phyloP scores from a whole-genome alignment of 306 rosid species.

The Cucurbita maxima region DNA sequence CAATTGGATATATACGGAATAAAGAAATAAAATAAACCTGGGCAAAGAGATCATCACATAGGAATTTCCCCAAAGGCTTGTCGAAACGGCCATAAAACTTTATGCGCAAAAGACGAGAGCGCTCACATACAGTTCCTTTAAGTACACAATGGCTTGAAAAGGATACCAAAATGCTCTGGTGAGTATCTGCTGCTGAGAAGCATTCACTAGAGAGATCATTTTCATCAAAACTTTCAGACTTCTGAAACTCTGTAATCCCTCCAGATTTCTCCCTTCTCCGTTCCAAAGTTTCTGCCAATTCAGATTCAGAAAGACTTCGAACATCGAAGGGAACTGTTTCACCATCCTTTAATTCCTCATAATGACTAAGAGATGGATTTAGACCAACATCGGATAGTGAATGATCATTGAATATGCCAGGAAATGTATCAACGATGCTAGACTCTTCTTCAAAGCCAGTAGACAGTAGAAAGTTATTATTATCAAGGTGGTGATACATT shows the following conservation, averaged over 20 bases:
- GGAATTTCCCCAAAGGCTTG: conserved; percentile 95
- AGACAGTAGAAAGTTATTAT: conserved; percentile 19
- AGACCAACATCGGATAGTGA: conserved; percentile 19
- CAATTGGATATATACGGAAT: background rate
- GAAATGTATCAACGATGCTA: conserved; percentile 16
- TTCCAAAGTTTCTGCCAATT: conserved; percentile 23
- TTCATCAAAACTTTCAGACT: conserved; percentile 34
- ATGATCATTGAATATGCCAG: conserved; percentile 25
- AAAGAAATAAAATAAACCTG: conserved; percentile 29
- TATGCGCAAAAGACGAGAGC: conserved; percentile 77
- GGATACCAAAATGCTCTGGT: conserved; percentile 87
- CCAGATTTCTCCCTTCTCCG: conserved; percentile 29
- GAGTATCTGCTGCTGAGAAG: conserved; percentile 72
- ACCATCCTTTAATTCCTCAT: conserved; percentile 22
- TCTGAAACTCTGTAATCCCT: conserved; percentile 25
- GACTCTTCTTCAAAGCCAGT: conserved; percentile 18
- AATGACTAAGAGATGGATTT: conserved; percentile 17
- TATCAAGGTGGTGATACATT: conserved; percentile 19
- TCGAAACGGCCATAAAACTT: conserved; percentile 84
- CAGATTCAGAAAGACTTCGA: conserved; percentile 27
- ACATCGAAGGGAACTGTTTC: conserved; percentile 8
- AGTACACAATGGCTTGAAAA: conserved; percentile 81
- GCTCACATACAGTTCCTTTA: conserved; percentile 76
- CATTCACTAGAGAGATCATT: conserved; percentile 63
- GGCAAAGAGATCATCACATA: conserved; percentile 70